These are phyloP conservation scores for Poa annua DNA, from an alignment of 176 grass and related monocot genomes.

Conservation along the genomic window DNA sequence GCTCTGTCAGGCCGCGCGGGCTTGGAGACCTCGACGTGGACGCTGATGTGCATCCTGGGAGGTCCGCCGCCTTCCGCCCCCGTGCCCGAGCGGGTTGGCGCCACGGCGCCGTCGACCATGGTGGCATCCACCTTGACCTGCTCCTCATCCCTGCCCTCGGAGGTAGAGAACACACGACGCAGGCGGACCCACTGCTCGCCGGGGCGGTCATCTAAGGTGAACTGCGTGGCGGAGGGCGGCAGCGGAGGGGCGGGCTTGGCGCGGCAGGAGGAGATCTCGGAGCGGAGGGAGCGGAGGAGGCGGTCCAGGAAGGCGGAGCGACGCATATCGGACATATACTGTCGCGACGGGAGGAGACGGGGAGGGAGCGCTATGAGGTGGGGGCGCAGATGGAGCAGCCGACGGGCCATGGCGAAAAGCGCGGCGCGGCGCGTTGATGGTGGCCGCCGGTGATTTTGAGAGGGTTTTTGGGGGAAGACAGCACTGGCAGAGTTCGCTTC, in stretches of 20 bases:
- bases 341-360: constrained; percentile 40
- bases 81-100: constrained; percentile 52
- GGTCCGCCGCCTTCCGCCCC: background rate
- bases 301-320: constrained; percentile 65
- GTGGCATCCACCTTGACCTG: constrained; percentile 75
- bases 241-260: constrained; percentile 6
- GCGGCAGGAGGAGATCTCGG: constrained; percentile 60
- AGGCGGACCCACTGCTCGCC: constrained; percentile 67
- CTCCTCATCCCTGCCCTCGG: constrained; percentile 40
- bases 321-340: constrained; percentile 68
- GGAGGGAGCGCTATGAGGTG: background rate
- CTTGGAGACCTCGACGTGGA: constrained; percentile 68
- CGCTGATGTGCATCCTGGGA: constrained; percentile 68
- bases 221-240: constrained; percentile 13
- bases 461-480: constrained; percentile 16
- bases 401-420: constrained; percentile 38
- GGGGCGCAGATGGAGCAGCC: constrained; percentile 38
- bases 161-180: constrained; percentile 30
- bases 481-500: background rate
- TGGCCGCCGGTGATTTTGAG: constrained; percentile 2
- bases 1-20: constrained; percentile 31
- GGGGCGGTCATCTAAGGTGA: constrained; percentile 58
- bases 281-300: constrained; percentile 75
- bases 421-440: background rate
- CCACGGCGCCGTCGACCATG: constrained; percentile 66